Evolutionary conservation across 1,284 basidiomycete species (phyloP), one percentile per base, ranked within the genome.

Genomic region (Leccinum solheimii): DNA sequence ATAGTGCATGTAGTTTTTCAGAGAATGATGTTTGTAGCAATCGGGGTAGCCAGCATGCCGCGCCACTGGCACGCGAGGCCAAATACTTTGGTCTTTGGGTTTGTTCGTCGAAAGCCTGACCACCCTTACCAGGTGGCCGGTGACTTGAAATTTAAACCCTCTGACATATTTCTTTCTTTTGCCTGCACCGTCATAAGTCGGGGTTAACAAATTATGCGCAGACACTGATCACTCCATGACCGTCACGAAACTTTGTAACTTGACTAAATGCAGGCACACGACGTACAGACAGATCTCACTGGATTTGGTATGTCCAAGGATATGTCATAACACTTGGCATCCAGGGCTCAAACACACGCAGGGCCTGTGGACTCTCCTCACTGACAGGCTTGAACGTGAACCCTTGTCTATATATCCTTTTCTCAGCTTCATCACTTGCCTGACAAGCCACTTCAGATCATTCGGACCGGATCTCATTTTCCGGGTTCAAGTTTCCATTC

Each of bases 401-500:
- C 52, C 65, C 72, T 81, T 89, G 63, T 19, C 78, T 0, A 51
- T 57, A 23, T 62, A 48, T 23, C 65, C 36, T 49, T 62, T 69
- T 23, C 43, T 67, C 27, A 53, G 52, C 27, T 65, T 58, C 55
- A 40, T 70, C 23, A 63, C 60, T 48, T 59, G 61, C 19, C 57
- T 61, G 59, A 16, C 58, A 61, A 11, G 66, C 63, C 27, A 82
- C 90, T 27, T 83, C 83, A 19, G 88, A 88, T 23, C 79, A 91
- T 21, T 85, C 87, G 0, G 77, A 83, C 32, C 83, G 88, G 62
- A 84, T 84, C 0, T 10, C 13, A 23, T 69, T 91, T 32, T 81
- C 91, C 55, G 90, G 91, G 1, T 81, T 83, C 67, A 79, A 71
- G 23, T 66, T 90, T 19, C 89, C 89, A 3, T 88, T 92, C 72